A percentile compares a stretch with the other conserved stretches of the same genome.
Conservation (phyloP, 331 rosid genomes). For the Rosa hybrid region DNA sequence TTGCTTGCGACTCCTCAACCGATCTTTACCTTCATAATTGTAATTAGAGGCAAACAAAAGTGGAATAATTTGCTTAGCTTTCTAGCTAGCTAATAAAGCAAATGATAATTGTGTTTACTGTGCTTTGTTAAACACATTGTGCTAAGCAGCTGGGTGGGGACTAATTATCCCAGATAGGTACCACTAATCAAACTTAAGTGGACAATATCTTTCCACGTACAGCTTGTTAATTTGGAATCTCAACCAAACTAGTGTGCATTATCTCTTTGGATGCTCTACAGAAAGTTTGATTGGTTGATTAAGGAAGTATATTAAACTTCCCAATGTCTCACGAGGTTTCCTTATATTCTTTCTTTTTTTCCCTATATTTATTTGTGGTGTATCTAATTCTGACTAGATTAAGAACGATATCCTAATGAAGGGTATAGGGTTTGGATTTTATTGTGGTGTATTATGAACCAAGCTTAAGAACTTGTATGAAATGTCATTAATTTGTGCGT, state of each 20-base stretch:
- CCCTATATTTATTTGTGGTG: not conserved
- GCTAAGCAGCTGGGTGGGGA: constrained; percentile 39
- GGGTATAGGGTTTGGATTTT: no score
- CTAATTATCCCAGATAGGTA: not conserved
- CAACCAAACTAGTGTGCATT: constrained; percentile 27
- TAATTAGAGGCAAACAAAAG: constrained; percentile 46
- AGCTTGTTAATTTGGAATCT: constrained; percentile 34
- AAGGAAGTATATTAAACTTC: not conserved
- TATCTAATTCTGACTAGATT: not conserved
- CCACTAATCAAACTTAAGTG: constrained; percentile 18
- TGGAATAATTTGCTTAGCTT: constrained; percentile 27
- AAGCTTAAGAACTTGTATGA: no score
- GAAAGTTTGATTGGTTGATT: constrained; percentile 33
- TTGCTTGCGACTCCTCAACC: constrained; percentile 30
- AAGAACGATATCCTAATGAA: no score
- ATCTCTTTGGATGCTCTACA: constrained; percentile 51
- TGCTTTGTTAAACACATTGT: constrained; percentile 21
- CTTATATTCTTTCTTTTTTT: no score
- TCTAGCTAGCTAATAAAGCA: constrained; percentile 60
- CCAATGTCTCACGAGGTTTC: not conserved
- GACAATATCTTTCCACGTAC: constrained; percentile 35
- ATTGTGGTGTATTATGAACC: no score
- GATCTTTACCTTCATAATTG: constrained; percentile 24
- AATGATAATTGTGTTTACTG: constrained; percentile 27
- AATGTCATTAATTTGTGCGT: no score